These are phyloP conservation scores for Trametopsis cervina DNA, from an alignment of 768 basidiomycete genomes.

Conservation along the genomic window DNA sequence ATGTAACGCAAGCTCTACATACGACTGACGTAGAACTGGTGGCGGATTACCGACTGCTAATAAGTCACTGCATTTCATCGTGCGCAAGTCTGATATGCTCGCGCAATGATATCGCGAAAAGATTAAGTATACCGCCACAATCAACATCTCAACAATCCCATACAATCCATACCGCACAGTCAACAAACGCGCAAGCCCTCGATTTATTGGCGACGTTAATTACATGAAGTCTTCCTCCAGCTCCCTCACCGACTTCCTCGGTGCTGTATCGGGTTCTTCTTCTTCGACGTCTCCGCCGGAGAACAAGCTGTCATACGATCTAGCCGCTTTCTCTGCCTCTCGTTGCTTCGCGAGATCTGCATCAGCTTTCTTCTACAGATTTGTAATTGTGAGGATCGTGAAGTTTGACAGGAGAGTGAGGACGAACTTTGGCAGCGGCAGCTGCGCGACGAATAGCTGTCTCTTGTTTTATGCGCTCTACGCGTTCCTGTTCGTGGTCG, in stretches of 20 bases:
- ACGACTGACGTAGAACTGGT: no score
- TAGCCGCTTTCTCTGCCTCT: slow-evolving; percentile 81
- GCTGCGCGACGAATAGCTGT: slow-evolving; percentile 52
- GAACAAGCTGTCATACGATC: slow-evolving; percentile 83
- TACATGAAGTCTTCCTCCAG: slow-evolving; percentile 89
- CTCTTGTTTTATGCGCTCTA: slow-evolving; percentile 78
- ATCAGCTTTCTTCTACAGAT: slow-evolving; percentile 68
- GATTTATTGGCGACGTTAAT: no score
- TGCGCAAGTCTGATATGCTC: no score
- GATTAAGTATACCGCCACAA: no score
- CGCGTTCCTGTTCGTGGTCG: slow-evolving; percentile 84
- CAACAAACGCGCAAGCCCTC: no score
- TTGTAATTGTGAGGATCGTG: background rate
- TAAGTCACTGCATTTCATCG: no score
- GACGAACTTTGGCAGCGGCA: slow-evolving; percentile 59
- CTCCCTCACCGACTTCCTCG: slow-evolving; percentile 59
- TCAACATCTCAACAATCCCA: no score
- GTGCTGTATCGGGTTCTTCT: slow-evolving; percentile 31
- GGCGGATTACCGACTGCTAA: no score
- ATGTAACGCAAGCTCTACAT: no score
- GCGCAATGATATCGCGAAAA: no score
- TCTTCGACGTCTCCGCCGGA: slow-evolving; percentile 51
- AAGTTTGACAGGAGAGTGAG: background rate
- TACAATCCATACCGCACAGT: no score
- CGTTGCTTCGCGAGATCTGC: slow-evolving; percentile 64